Base-by-base conservation (phyloP, 2,329 filamentous ascomycete genomes). In the Epichloe baconii region DNA sequence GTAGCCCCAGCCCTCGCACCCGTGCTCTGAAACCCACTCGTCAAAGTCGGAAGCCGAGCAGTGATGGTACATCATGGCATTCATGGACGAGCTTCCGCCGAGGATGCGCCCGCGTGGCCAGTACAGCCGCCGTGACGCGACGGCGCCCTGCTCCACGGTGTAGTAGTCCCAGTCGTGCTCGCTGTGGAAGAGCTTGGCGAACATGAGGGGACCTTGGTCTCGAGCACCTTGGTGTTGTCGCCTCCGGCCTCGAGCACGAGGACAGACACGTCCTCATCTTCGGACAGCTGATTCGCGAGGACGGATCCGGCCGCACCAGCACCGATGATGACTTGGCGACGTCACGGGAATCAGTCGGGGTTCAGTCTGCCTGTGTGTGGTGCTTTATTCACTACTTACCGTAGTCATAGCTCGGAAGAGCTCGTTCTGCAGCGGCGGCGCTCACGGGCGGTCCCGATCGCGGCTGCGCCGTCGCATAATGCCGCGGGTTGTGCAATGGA, bases 251-350 rank as follows among this genome's bases (percentile, higher is more conserved):
- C 55, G 34, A 58, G 55, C 12, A 57, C 38, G 14, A 58, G 53
- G 17, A 57, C 56, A 11, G 53, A 52, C 19, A 56, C 52, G 47
- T 54, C 45, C 4, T 49, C 45, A 48, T 64, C 57, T 41, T 63
- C 57, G 14, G 59, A 61, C 11, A 63, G 58, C 48, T 60, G 58
- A 47, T 55, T 58, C 14, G 62, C 63, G 36, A 65, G 56, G 12
- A 65, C 61, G n/a, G 61, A 54, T 31, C 63, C 62, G 0, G 62
- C 60, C 1, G 58, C 56, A 3, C 63, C 63, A 26, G 59, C 62
- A 17, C 63, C 62, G 4, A 62, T 57, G 43, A 63, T 55, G 19
- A 63, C 55, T 58, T 37, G 36, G 14, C 21, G 23, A 44, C 21
- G 31, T 17, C 10, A 10, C 10, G 3, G 31, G 31, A 35, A 5